Conservation (phyloP, 148 eudicot genomes). For the Rhododendron vialii region DNA sequence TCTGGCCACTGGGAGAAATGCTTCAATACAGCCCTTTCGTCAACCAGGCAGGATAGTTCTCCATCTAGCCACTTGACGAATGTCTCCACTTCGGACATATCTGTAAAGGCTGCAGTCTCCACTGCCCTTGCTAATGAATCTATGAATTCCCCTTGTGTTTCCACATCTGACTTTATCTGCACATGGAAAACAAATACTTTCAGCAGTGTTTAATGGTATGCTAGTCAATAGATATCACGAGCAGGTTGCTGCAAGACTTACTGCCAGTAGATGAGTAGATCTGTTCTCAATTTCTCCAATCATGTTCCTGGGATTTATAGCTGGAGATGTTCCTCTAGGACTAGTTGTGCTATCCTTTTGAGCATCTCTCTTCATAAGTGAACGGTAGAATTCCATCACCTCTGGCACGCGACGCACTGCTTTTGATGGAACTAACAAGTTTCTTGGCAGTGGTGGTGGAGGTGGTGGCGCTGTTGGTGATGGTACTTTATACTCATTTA, state of each 20-base stretch:
- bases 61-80: slow-evolving; percentile 80
- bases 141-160: slow-evolving; percentile 56
- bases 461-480: slow-evolving; percentile 42
- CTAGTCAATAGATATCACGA: background rate
- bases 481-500: slow-evolving; percentile 14
- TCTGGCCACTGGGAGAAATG: slow-evolving; percentile 91
- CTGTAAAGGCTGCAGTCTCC: slow-evolving; percentile 50
- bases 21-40: slow-evolving; percentile 84
- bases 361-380: slow-evolving; percentile 53
- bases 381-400: slow-evolving; percentile 75
- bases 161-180: slow-evolving; percentile 82
- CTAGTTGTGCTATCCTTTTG: slow-evolving; percentile 37
- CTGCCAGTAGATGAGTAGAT: slow-evolving; percentile 70
- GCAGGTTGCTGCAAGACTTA: slow-evolving; percentile 30
- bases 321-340: slow-evolving; percentile 20
- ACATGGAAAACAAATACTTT: background rate
- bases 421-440: slow-evolving; percentile 26
- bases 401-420: slow-evolving; percentile 65
- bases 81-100: slow-evolving; percentile 56
- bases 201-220: background rate
- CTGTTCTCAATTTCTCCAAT: slow-evolving; percentile 90
- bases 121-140: slow-evolving; percentile 41
- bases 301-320: slow-evolving; percentile 53
- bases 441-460: slow-evolving; percentile 57
- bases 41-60: slow-evolving; percentile 69